Conservation (phyloP, 2,329 filamentous ascomycete species). For the Cordyceps tenuipes region DNA sequence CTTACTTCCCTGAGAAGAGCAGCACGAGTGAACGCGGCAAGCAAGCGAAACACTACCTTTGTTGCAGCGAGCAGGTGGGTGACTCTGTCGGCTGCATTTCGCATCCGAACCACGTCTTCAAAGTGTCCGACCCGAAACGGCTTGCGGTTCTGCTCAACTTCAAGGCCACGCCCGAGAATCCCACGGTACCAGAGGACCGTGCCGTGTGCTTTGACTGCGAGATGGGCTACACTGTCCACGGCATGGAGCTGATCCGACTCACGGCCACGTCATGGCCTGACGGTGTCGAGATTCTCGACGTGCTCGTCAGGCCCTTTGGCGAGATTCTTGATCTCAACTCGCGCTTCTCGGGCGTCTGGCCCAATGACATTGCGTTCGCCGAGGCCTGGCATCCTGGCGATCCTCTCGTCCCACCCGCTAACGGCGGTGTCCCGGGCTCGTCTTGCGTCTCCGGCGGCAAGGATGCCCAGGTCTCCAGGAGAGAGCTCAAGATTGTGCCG, state of each 20-base stretch:
- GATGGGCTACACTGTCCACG: slow-evolving; percentile 89
- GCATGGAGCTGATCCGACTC: slow-evolving; percentile 81
- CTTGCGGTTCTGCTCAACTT: slow-evolving; percentile 76
- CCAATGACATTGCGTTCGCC: slow-evolving; percentile 66
- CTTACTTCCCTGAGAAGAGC: slow-evolving; percentile 49
- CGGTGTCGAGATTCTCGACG: slow-evolving; percentile 67
- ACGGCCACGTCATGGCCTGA: slow-evolving; percentile 84
- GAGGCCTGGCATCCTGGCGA: slow-evolving; percentile 38
- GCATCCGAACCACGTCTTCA: slow-evolving; percentile 74
- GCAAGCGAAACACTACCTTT: slow-evolving; percentile 59
- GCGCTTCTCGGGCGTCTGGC: slow-evolving; percentile 78
- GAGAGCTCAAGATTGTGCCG: slow-evolving; percentile 60
- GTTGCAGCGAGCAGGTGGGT: slow-evolving; percentile 69
- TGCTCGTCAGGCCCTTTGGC: slow-evolving; percentile 76
- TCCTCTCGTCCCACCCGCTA: slow-evolving; percentile 18
- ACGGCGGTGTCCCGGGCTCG: slow-evolving; percentile 15
- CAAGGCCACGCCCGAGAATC: slow-evolving; percentile 63
- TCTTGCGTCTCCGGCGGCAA: slow-evolving; percentile 16
- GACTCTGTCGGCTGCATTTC: slow-evolving; percentile 67
- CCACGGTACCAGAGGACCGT: slow-evolving; percentile 38
- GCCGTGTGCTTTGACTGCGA: slow-evolving; percentile 91
- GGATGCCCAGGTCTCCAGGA: slow-evolving; percentile 24
- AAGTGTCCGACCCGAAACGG: slow-evolving; percentile 65
- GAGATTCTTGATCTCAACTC: slow-evolving; percentile 87
- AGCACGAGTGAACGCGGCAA: slow-evolving; percentile 44